phyloP scores from a whole-genome alignment of 371 early-diverging fungal genomes.

The Spiromyces aspiralis region DNA sequence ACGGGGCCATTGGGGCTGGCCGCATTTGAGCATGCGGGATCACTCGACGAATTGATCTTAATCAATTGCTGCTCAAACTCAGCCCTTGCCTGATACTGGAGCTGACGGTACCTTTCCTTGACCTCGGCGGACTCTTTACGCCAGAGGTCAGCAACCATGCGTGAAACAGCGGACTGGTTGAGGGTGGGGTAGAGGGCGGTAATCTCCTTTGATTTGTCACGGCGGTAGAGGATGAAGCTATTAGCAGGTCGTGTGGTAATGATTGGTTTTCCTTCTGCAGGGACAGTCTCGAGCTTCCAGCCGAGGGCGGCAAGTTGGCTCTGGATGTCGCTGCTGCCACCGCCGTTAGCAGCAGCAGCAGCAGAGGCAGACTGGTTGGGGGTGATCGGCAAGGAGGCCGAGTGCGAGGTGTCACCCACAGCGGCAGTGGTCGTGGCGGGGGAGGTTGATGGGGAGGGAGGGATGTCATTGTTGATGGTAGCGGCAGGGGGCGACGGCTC shows the following conservation, averaged over 20 bases:
- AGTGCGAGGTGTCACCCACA: no score
- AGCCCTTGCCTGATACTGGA: background rate
- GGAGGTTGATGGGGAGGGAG: no score
- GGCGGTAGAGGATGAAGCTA: slow-evolving; percentile 53
- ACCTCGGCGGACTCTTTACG: slow-evolving; percentile 36
- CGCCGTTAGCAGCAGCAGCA: no score
- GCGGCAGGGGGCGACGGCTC: no score
- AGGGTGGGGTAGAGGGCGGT: slow-evolving; percentile 31
- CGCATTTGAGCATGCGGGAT: no score
- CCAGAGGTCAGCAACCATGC: slow-evolving; percentile 52
- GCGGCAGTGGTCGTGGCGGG: no score
- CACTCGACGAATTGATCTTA: background rate
- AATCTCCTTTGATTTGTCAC: slow-evolving; percentile 41
- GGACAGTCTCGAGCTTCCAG: background rate
- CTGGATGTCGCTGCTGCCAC: no score
- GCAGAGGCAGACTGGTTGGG: no score
- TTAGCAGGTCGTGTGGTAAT: slow-evolving; percentile 33
- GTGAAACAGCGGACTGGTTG: slow-evolving; percentile 49
- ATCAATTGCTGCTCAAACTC: background rate
- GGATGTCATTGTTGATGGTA: no score
- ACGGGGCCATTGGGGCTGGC: background rate
- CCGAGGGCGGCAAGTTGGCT: background rate
- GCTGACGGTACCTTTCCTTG: slow-evolving; percentile 31
- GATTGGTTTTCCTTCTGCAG: background rate
- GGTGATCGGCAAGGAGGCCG: no score